Base-by-base conservation (phyloP, 208 protist species). In the Trypanosoma conorhini region DNA sequence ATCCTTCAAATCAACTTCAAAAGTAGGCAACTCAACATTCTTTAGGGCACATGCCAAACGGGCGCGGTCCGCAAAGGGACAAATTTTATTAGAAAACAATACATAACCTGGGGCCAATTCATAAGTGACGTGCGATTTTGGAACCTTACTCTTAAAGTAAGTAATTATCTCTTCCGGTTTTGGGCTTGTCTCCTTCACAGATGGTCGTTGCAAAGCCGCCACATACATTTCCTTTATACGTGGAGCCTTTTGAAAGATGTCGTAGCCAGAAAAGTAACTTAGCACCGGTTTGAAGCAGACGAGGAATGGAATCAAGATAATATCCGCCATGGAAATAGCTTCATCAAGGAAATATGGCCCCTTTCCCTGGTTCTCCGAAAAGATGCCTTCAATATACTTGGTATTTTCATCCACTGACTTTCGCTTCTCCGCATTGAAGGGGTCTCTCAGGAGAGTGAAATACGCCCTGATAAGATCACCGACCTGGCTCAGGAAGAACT, bases 291-390 rank as follows among this genome's bases (percentile, higher is more conserved):
- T 70, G 61, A 92, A 86, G 24, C 81, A 85, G 48, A 81, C 61
- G 54, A 95, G 76, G 62, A 95, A 95, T 24, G 89, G 86, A 55
- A 89, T 64, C 5, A 95, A n/a, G 66, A 77, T 79, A 28, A 88
- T 64, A 61, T 95, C 89, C 10, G 82, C 89, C 66, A 92, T 74
- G n/a, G 86, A 85, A 82, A 95, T 90, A 46, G 68, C 69, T n/a
- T 76, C 76, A 76, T 89, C 89, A 46, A 81, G 80, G 70, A 82
- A 81, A 81, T 77, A 95, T 28, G 84, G 86, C 28, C 89, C 70
- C 63, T 1, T 31, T 52, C 63, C 58, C 70, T 91, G 86, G 13
- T 79, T 74, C 44, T 82, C 85, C 28, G 77, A 68, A 38, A 95
- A 54, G 40, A 92, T 81, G 55, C 64, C 69, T 48, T 95, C 82